Conservation (phyloP, 2,329 filamentous ascomycete genomes). For the Alternaria sp. region DNA sequence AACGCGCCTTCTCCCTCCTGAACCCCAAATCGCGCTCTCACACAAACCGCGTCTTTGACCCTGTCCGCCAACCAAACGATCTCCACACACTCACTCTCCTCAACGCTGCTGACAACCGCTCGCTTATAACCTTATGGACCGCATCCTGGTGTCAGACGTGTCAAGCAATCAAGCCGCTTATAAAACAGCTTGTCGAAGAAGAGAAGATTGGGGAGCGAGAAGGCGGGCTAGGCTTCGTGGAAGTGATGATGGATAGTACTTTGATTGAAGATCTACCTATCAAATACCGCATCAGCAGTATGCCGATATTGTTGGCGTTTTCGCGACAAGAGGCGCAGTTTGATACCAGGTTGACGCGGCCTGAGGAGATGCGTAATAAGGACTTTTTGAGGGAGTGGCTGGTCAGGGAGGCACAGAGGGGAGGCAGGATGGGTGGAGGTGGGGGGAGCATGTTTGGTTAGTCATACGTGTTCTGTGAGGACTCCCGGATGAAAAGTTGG, state of each 20-base stretch:
- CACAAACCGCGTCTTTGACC: constrained; percentile 48
- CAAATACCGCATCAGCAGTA: constrained; percentile 52
- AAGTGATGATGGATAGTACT: constrained; percentile 59
- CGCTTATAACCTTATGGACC: constrained; percentile 61
- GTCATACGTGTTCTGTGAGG: constrained; percentile 9
- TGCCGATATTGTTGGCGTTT: constrained; percentile 62
- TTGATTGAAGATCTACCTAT: constrained; percentile 54
- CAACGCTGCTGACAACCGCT: constrained; percentile 55
- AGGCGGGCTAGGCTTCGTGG: constrained; percentile 58
- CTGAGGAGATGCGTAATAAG: constrained; percentile 58
- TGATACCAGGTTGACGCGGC: constrained; percentile 54
- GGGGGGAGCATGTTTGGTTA: constrained; percentile 54
- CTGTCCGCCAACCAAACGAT: constrained; percentile 58
- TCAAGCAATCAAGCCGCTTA: constrained; percentile 53
- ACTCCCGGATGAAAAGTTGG: not conserved
- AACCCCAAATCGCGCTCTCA: constrained; percentile 23
- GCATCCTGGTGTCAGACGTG: constrained; percentile 59
- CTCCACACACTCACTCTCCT: constrained; percentile 59
- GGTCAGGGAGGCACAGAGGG: constrained; percentile 57
- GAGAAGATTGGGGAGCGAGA: constrained; percentile 56
- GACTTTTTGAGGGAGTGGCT: constrained; percentile 59
- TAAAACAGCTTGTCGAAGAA: constrained; percentile 54
- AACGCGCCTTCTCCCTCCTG: constrained; percentile 30
- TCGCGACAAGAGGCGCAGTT: constrained; percentile 60
- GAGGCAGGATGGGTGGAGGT: constrained; percentile 56